Percentiles rank a stretch among this genome's conserved stretches.
These are phyloP conservation scores for Piper betle DNA, from an alignment of 164 flowering plant genomes.

Conservation along the genomic window DNA sequence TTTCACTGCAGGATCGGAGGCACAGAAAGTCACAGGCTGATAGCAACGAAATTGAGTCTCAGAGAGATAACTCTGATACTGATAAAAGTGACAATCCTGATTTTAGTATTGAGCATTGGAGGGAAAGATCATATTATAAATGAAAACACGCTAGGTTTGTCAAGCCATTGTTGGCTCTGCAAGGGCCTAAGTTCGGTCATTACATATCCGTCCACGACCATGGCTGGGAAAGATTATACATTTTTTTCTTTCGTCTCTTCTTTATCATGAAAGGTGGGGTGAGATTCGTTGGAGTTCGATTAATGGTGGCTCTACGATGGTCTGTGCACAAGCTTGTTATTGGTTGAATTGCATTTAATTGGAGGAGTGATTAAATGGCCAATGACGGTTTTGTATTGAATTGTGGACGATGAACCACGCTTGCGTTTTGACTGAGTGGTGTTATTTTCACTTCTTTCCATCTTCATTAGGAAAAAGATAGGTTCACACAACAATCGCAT, in stretches of 20 bases:
- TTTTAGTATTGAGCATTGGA: slow-evolving; percentile 37
- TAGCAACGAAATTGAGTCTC: slow-evolving; percentile 60
- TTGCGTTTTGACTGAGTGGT: not conserved
- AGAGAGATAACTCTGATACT: slow-evolving; percentile 64
- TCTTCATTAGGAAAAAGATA: too few species aligned
- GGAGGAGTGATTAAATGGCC: not conserved
- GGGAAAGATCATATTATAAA: slow-evolving; percentile 13
- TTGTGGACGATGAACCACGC: not conserved
- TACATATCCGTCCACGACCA: not conserved
- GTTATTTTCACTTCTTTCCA: not conserved
- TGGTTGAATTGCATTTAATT: not conserved
- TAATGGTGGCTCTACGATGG: not conserved
- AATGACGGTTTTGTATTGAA: not conserved
- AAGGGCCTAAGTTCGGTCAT: not conserved
- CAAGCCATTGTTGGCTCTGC: slow-evolving; percentile 3
- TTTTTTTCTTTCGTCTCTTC: not conserved
- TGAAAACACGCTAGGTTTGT: slow-evolving; percentile 9
- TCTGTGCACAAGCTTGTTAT: not conserved
- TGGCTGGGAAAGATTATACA: not conserved
- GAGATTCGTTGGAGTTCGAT: not conserved
- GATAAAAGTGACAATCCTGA: slow-evolving; percentile 63
- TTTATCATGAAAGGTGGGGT: not conserved
- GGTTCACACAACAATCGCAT: too few species aligned
- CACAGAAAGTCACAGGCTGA: slow-evolving; percentile 48
- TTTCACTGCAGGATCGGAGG: slow-evolving; percentile 54